Evolutionary conservation across 2,329 filamentous ascomycete genomes (phyloP).

Genomic region (Epichloe glyceriae): DNA sequence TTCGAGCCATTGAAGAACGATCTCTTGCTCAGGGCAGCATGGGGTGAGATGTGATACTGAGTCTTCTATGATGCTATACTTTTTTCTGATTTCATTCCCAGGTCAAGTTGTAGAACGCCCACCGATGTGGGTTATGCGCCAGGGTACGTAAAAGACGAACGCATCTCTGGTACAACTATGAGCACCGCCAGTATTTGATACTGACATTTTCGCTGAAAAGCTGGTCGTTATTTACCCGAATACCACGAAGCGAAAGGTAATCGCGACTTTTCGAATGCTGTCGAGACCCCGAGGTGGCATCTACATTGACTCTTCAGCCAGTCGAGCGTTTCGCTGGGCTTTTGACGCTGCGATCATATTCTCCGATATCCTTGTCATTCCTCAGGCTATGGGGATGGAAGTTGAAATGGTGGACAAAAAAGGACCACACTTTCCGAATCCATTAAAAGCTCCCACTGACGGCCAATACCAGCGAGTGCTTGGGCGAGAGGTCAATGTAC

Average conservation of each 20-base stretch:
- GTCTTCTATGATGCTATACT: background rate
- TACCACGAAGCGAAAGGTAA: conserved; percentile 90
- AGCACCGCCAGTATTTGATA: background rate
- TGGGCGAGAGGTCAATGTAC: conserved; percentile 67
- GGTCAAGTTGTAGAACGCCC: conserved; percentile 84
- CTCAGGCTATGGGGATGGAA: conserved; percentile 96
- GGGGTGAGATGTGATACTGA: conserved; percentile 44
- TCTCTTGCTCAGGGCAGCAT: conserved; percentile 75
- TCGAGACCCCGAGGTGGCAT: conserved; percentile 82
- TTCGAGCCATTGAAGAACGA: conserved; percentile 90
- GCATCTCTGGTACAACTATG: background rate
- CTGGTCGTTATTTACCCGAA: conserved; percentile 91
- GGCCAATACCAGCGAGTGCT: conserved; percentile 71
- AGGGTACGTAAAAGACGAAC: conserved; percentile 46
- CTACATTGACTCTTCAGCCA: conserved; percentile 85
- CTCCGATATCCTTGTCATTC: conserved; percentile 94
- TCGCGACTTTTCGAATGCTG: conserved; percentile 98
- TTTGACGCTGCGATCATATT: conserved; percentile 95
- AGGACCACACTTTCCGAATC: conserved; percentile 84
- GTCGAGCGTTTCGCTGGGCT: conserved; percentile 84
- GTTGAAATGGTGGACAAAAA: conserved; percentile 98
- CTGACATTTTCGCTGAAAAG: conserved; percentile 30
- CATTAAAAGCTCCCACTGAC: conserved; percentile 66
- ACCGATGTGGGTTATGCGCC: conserved; percentile 98
- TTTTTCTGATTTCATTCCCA: conserved; percentile 22